Conservation (phyloP, 164 flowering plant species). For the Nelumbo lutea region DNA sequence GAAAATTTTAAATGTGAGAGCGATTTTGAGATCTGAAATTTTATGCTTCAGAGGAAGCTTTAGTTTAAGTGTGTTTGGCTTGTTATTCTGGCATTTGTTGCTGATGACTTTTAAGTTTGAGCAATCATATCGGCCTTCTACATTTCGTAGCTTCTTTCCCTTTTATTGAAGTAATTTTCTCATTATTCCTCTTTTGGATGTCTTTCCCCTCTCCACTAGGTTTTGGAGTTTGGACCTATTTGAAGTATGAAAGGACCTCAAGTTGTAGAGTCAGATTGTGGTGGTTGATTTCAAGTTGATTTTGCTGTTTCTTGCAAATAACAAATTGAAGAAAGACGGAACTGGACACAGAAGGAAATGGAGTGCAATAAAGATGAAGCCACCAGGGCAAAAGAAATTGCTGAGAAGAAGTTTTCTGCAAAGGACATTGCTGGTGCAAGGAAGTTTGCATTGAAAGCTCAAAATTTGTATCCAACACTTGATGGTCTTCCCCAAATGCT, state of each 20-base stretch:
- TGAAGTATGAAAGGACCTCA: slow-evolving; percentile 9
- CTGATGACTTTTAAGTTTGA: neutral
- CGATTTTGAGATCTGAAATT: no score
- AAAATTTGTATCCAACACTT: slow-evolving; percentile 43
- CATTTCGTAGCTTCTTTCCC: neutral
- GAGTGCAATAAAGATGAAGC: slow-evolving; percentile 55
- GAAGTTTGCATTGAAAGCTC: slow-evolving; percentile 71
- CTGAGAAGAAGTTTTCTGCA: slow-evolving; percentile 30
- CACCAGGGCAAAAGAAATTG: slow-evolving; percentile 42
- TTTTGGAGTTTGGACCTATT: neutral
- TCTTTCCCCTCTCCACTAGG: slow-evolving; percentile 9
- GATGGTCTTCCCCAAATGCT: slow-evolving; percentile 54
- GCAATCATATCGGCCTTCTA: neutral
- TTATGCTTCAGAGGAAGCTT: neutral
- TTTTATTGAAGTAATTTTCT: neutral
- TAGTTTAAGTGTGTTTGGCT: neutral
- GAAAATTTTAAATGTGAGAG: no score
- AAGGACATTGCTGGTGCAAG: slow-evolving; percentile 33
- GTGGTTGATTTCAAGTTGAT: slow-evolving; percentile 9
- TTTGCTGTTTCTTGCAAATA: no score
- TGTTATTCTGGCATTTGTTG: neutral
- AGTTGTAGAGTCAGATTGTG: slow-evolving; percentile 3
- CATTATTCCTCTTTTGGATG: neutral
- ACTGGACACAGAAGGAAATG: slow-evolving; percentile 16
- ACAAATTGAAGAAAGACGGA: neutral